Evolutionary conservation across 2,329 filamentous ascomycete genomes (phyloP).

Genomic region (Colletotrichum sp.): DNA sequence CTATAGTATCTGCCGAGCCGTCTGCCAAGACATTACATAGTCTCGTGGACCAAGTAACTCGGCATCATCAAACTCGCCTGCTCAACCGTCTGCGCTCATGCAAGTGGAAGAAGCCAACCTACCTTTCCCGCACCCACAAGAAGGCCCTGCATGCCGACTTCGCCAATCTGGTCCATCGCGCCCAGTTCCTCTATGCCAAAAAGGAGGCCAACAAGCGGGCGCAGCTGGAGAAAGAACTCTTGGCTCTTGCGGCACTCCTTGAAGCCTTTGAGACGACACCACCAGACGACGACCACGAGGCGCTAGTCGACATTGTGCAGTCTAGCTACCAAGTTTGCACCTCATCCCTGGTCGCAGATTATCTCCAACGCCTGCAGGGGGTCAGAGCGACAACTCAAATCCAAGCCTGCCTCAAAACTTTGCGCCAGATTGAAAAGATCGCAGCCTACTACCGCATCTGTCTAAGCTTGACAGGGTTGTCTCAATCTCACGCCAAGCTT

Average conservation of each 20-base stretch:
- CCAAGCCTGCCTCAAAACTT: constrained; percentile 20
- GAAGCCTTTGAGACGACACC: constrained; percentile 10
- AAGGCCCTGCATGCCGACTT: constrained; percentile 21
- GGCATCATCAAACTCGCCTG: constrained; percentile 20
- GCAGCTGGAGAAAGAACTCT: constrained; percentile 1
- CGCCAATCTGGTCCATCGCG: constrained; percentile 10
- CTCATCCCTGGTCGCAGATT: not conserved
- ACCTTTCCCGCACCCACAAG: constrained; percentile 21
- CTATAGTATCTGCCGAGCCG: not conserved
- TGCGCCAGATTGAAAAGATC: constrained; percentile 22
- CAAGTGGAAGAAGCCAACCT: constrained; percentile 20
- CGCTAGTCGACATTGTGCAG: not conserved
- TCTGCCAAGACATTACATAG: not conserved
- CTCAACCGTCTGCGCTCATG: constrained; percentile 21
- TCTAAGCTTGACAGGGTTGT: not conserved
- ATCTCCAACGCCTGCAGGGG: constrained; percentile 8
- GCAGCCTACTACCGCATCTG: constrained; percentile 21
- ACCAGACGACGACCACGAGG: not conserved
- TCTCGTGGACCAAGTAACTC: constrained; percentile 2
- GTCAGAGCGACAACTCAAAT: constrained; percentile 17
- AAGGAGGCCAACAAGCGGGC: not conserved
- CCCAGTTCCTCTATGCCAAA: constrained; percentile 16
- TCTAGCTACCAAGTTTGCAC: constrained; percentile 14
- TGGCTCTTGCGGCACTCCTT: not conserved
- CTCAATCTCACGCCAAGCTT: not conserved